Conservation (phyloP, 176 grass and related monocot species). For the Cenchrus purpureus region DNA sequence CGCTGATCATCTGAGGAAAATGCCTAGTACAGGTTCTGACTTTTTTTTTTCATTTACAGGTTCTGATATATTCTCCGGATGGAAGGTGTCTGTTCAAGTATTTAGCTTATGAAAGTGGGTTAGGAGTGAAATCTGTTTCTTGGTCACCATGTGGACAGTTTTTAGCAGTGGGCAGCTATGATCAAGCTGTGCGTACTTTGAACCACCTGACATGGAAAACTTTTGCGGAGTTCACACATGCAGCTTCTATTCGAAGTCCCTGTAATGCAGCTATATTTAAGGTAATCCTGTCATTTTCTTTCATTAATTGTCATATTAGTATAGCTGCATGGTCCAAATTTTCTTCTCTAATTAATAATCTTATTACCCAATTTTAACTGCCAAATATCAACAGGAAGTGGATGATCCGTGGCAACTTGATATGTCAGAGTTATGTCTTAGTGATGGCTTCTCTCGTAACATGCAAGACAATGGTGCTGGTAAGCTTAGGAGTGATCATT, state of each 20-base stretch:
- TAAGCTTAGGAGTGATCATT: slow-evolving; percentile 37
- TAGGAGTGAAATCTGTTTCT: slow-evolving; percentile 93
- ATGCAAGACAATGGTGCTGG: slow-evolving; percentile 67
- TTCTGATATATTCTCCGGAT: slow-evolving; percentile 95
- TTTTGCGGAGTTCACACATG: slow-evolving; percentile 91
- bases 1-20: slow-evolving; percentile 23
- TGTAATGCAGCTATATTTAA: slow-evolving; percentile 81
- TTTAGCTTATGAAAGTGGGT: slow-evolving; percentile 85
- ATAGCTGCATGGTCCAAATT: background rate
- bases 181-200: slow-evolving; percentile 77
- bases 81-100: slow-evolving; percentile 95
- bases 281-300: slow-evolving; percentile 48
- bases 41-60: slow-evolving; percentile 41
- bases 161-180: slow-evolving; percentile 93
- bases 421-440: slow-evolving; percentile 87
- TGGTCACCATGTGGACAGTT: slow-evolving; percentile 97
- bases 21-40: slow-evolving; percentile 59
- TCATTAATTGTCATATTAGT: slow-evolving; percentile 22
- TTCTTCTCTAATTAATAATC: slow-evolving; percentile 25
- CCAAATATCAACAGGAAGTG: slow-evolving; percentile 67
- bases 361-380: slow-evolving; percentile 38
- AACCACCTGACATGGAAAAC: slow-evolving; percentile 99
- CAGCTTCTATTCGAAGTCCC: slow-evolving; percentile 64
- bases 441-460: slow-evolving; percentile 69
- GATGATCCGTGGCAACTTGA: slow-evolving; percentile 89